Evolutionary conservation across 306 rosid species (phyloP).

Genomic region (Cucurbita pepo): DNA sequence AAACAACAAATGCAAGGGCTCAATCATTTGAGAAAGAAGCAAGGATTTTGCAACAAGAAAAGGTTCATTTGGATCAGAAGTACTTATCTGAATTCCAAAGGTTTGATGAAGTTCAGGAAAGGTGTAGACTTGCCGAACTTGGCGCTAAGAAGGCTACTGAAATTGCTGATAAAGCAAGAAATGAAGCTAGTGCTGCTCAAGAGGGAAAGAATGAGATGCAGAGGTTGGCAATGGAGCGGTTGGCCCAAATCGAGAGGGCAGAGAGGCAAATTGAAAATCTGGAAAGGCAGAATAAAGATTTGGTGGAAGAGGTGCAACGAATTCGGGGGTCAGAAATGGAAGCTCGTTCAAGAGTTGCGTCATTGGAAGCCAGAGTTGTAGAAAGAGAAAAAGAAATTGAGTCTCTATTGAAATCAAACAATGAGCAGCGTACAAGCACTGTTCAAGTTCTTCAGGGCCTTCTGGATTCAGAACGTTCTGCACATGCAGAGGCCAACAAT

Average conservation of each 20-base stretch:
- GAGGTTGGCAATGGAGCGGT: constrained; percentile 72
- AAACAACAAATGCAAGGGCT: constrained; percentile 41
- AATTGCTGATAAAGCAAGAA: constrained; percentile 62
- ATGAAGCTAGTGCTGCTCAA: constrained; percentile 45
- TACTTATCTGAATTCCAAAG: constrained; percentile 58
- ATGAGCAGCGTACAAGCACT: constrained; percentile 51
- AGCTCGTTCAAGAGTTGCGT: constrained; percentile 35
- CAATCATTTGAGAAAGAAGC: constrained; percentile 71
- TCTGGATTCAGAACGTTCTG: constrained; percentile 78
- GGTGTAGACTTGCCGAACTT: constrained; percentile 61
- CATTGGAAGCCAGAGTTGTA: constrained; percentile 59
- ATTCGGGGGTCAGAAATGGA: constrained; percentile 44
- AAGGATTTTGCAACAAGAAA: constrained; percentile 55
- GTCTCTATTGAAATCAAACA: constrained; percentile 52
- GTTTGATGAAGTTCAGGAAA: constrained; percentile 63
- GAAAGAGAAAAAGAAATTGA: constrained; percentile 76
- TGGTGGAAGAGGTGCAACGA: constrained; percentile 34
- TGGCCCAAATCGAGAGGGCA: constrained; percentile 67
- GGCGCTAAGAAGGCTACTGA: constrained; percentile 61
- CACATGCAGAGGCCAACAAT: constrained; percentile 74
- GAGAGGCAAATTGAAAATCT: constrained; percentile 59
- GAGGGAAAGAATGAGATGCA: constrained; percentile 78
- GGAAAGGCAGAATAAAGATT: constrained; percentile 40
- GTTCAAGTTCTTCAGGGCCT: constrained; percentile 73
- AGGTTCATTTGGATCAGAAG: constrained; percentile 54